Conservation (phyloP, 2,329 filamentous ascomycete species). For the Magnaporthiopsis incrustans region DNA sequence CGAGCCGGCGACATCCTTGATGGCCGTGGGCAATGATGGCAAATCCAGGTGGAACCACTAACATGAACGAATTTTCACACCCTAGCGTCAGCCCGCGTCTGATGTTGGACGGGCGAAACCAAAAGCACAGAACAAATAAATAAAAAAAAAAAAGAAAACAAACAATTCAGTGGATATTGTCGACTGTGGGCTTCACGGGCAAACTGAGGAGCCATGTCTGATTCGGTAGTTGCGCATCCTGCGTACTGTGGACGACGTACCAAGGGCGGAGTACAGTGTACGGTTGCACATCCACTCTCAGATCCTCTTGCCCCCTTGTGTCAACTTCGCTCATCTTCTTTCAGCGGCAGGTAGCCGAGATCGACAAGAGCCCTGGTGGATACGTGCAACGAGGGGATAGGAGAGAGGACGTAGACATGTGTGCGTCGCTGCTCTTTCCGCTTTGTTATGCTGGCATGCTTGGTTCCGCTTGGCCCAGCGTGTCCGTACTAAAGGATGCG, state of each 20-base stretch:
- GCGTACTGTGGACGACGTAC: background rate
- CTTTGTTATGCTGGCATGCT: background rate
- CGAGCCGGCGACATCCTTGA: background rate
- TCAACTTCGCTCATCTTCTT: background rate
- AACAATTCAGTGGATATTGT: background rate
- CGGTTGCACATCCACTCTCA: background rate
- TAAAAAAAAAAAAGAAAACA: background rate
- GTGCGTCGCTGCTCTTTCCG: background rate
- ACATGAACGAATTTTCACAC: conserved; percentile 7
- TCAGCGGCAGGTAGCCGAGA: background rate
- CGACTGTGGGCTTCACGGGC: background rate
- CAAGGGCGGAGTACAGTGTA: background rate
- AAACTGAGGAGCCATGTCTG: background rate
- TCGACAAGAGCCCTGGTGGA: background rate
- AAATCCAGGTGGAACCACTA: conserved; percentile 2
- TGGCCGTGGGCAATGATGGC: background rate
- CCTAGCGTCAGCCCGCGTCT: background rate
- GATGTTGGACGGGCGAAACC: background rate
- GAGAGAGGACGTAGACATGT: too few species aligned
- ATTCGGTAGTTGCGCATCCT: background rate
- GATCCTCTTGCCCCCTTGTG: background rate
- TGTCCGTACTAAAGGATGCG: background rate
- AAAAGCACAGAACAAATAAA: background rate
- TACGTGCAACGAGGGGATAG: background rate
- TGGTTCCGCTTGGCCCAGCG: background rate